Conservation (phyloP, 768 basidiomycete genomes). For the Russula abietina region DNA sequence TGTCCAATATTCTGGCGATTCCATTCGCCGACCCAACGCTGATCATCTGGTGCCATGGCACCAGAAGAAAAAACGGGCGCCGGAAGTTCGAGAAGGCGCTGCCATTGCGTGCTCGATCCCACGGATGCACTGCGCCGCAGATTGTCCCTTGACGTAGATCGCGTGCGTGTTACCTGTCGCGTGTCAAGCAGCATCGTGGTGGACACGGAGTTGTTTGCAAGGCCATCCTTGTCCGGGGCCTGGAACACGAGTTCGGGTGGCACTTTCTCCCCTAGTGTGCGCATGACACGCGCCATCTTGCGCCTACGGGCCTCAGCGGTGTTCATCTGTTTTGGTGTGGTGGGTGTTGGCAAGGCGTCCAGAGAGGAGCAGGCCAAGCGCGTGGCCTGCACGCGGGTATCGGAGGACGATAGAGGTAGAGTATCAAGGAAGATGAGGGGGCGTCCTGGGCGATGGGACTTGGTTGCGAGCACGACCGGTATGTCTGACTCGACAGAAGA, state of each 20-base stretch:
- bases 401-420: conserved; percentile 27
- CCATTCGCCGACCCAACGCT: conserved; percentile 25
- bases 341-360: not conserved
- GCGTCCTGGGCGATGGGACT: conserved; percentile 15
- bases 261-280: conserved; percentile 31
- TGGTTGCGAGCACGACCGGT: conserved; percentile 22
- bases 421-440: conserved; percentile 34
- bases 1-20: conserved; percentile 22
- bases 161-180: not conserved
- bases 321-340: conserved; percentile 12
- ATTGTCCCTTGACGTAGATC: not conserved
- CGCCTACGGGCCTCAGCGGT: conserved; percentile 17
- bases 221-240: not conserved
- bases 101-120: not conserved
- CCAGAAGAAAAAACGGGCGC: conserved; percentile 18
- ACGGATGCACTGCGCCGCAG: conserved; percentile 20
- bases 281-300: conserved; percentile 26
- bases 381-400: conserved; percentile 34
- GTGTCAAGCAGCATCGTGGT: not conserved
- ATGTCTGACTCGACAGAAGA: conserved; percentile 26
- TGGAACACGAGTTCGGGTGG: conserved; percentile 30
- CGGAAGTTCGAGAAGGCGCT: not conserved
- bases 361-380: conserved; percentile 25
- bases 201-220: not conserved
- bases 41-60: conserved; percentile 16